Percentiles rank a stretch among this genome's conserved stretches.
phyloP scores from a whole-genome alignment of 73 alveolate species.

The Paramecium primaurelia region DNA sequence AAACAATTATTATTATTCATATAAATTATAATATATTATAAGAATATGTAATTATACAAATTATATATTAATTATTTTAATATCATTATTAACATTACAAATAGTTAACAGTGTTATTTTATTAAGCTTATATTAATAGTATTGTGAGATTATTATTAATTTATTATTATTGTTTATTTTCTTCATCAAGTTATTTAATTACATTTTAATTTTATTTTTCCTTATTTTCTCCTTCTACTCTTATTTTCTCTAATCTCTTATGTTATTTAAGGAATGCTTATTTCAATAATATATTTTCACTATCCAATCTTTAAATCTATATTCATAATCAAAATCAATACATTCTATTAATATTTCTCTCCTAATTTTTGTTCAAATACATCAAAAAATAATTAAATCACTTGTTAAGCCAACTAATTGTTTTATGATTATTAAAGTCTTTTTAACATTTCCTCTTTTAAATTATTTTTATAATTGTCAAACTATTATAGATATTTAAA shows the following conservation, averaged over 20 bases:
- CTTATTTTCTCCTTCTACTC: neutral
- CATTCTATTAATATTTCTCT: neutral
- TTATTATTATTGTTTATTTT: neutral
- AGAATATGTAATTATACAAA: too few species aligned
- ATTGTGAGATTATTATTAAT: conserved; percentile 5
- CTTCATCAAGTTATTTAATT: neutral
- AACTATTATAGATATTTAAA: neutral
- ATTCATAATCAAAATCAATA: neutral
- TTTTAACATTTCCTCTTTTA: neutral
- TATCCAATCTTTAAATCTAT: neutral
- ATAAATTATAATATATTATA: neutral
- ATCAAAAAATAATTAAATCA: neutral
- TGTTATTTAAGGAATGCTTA: neutral
- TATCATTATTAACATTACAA: neutral
- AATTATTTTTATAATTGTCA: neutral
- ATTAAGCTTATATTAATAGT: neutral
- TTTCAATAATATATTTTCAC: neutral
- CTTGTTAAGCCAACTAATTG: neutral
- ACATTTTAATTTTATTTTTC: neutral
- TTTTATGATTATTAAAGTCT: neutral
- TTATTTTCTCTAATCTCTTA: neutral
- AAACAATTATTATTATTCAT: neutral
- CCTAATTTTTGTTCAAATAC: neutral
- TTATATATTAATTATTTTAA: neutral
- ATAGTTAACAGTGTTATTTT: neutral